Evolutionary conservation across 116 monocot genomes (phyloP).

Genomic region (Papilionanthe hybrid): DNA sequence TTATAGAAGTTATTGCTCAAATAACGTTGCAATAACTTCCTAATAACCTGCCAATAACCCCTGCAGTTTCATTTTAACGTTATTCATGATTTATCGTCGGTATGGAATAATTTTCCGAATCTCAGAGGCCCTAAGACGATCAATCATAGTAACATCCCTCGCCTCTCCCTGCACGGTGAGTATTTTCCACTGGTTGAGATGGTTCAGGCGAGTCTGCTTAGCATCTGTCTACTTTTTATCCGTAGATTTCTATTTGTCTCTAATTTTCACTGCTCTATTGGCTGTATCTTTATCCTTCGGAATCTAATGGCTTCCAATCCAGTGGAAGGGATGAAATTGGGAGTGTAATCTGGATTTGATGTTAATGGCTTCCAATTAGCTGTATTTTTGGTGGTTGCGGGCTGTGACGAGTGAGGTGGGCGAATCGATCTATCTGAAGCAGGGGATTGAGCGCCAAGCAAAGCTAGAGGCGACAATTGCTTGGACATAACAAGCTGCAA

Average conservation of each 20-base stretch:
- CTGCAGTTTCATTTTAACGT: too few relatives aligned
- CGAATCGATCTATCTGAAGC: constrained; percentile 6
- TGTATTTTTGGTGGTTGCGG: constrained; percentile 5
- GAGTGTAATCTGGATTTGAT: neutral
- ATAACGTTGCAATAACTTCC: too few relatives aligned
- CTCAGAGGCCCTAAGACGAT: too few relatives aligned
- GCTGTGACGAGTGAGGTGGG: neutral
- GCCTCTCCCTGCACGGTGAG: neutral
- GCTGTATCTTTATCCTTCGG: neutral
- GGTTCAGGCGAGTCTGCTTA: constrained; percentile 1
- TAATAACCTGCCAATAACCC: too few relatives aligned
- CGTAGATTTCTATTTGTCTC: neutral
- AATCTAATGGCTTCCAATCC: neutral
- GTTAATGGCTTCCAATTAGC: neutral
- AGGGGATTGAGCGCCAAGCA: neutral
- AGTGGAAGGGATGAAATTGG: neutral
- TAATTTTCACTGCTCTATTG: neutral
- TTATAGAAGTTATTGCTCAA: too few relatives aligned
- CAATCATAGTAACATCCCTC: too few relatives aligned
- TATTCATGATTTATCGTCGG: too few relatives aligned
- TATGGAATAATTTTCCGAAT: too few relatives aligned
- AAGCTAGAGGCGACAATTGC: constrained; percentile 65
- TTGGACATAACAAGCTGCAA: constrained; percentile 60
- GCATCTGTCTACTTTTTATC: neutral
- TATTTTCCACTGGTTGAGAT: neutral